Evolutionary conservation across 768 basidiomycete genomes (phyloP).

Genomic region (Gymnopilus dilepis): DNA sequence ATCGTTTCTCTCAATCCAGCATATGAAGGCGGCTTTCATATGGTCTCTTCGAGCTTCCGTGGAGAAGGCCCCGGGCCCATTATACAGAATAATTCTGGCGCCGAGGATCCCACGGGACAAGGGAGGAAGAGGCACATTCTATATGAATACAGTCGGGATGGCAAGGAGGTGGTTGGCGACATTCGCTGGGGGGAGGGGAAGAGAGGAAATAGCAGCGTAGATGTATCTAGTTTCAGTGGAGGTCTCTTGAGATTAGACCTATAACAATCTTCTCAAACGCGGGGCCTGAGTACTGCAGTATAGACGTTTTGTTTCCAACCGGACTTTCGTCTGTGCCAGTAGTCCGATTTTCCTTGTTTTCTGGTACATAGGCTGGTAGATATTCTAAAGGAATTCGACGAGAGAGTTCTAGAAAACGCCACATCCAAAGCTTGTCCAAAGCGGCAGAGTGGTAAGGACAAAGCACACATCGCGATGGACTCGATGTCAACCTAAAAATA

Average conservation of each 20-base stretch:
- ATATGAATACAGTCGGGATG: not conserved
- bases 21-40: constrained; percentile 5
- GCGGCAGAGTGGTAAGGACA: no score
- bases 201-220: not conserved
- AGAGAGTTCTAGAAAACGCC: no score
- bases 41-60: not conserved
- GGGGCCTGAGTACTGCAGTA: no score
- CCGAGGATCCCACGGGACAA: not conserved
- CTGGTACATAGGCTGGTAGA: no score
- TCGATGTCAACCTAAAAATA: no score
- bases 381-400: no score
- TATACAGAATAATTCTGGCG: not conserved
- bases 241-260: not conserved
- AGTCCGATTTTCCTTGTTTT: no score
- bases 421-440: no score
- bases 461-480: no score
- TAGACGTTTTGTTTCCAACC: no score
- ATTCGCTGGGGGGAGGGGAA: not conserved
- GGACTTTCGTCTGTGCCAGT: no score
- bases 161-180: not conserved
- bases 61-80: not conserved
- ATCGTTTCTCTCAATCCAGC: constrained; percentile 2
- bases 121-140: not conserved
- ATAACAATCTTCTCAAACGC: no score
- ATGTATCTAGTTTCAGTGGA: not conserved